A percentile compares a stretch with the other conserved stretches of the same genome.
Conservation (phyloP, 2,329 filamentous ascomycete genomes). For the Trichoderma sp. region DNA sequence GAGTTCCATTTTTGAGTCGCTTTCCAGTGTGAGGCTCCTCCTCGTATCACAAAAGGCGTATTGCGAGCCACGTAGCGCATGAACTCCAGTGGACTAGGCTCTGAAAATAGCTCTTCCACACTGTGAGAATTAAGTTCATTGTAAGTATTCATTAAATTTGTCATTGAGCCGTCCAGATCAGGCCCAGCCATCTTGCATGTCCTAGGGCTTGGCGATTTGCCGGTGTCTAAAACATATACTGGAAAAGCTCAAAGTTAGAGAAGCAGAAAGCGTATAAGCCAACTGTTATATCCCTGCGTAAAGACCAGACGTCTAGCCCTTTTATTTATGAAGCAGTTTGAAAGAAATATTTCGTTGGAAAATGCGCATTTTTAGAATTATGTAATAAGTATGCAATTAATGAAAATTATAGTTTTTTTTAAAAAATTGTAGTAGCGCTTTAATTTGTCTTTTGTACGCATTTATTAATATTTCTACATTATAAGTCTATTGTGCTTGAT, state of each 20-base stretch:
- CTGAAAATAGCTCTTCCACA: slow-evolving; percentile 62
- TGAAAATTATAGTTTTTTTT: background rate
- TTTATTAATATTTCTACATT: background rate
- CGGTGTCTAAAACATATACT: background rate
- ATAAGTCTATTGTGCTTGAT: background rate
- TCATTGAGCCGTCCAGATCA: slow-evolving; percentile 28
- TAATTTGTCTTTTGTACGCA: background rate
- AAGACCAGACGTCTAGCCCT: background rate
- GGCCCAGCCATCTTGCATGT: background rate
- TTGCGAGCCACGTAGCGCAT: slow-evolving; percentile 76
- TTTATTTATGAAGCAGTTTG: background rate
- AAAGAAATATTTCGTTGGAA: background rate
- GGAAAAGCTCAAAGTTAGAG: background rate
- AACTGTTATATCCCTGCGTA: background rate
- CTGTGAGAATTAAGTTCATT: slow-evolving; percentile 67
- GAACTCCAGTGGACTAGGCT: slow-evolving; percentile 76
- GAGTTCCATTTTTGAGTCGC: slow-evolving; percentile 65
- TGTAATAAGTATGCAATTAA: slow-evolving; percentile 11
- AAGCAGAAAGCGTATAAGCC: background rate
- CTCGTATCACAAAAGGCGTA: slow-evolving; percentile 70
- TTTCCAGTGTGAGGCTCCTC: slow-evolving; percentile 63
- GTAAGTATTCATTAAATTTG: slow-evolving; percentile 65
- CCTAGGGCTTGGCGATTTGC: background rate
- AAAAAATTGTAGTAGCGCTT: background rate
- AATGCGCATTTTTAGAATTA: background rate